Evolutionary conservation across 129 eudicot genomes (phyloP).

Genomic region (Daucus carota): DH1_v3.0 NC_030389.2:41475501-41476000

Average conservation of each 20-base stretch:
- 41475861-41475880: background rate
- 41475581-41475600: constrained; percentile 57
- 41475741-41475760: constrained; percentile 58
- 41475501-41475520: constrained; percentile 73
- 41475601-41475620: constrained; percentile 54
- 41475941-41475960: background rate
- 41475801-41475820: constrained; percentile 26
- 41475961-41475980: background rate
- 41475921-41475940: background rate
- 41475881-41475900: background rate
- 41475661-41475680: background rate
- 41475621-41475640: constrained; percentile 57
- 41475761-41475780: constrained; percentile 66
- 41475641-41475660: background rate
- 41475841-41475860: constrained; percentile 57
- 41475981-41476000: background rate
- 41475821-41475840: constrained; percentile 12
- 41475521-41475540: constrained; percentile 76
- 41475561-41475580: constrained; percentile 89
- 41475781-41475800: constrained; percentile 51
- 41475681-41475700: background rate
- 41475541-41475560: constrained; percentile 84
- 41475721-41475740: constrained; percentile 49
- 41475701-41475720: constrained; percentile 18
- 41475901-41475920: background rate